Evolutionary conservation across 2,329 filamentous ascomycete genomes (phyloP).

Genomic region (Ascochyta lentis): DNA sequence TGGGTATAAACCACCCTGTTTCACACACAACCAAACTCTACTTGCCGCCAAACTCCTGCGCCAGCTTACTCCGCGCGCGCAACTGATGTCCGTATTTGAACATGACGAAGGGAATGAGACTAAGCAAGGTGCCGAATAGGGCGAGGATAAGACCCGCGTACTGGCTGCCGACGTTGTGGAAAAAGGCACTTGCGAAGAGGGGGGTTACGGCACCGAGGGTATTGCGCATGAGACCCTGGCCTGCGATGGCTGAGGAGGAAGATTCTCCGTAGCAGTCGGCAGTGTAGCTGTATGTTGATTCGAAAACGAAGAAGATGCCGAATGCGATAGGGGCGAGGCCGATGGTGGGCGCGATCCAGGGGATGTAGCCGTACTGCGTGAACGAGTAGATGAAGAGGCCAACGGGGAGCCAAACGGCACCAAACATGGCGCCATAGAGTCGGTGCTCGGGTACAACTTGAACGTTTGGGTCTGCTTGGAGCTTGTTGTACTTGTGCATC

Average conservation of each 20-base stretch:
- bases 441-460: constrained; percentile 47
- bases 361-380: constrained; percentile 58
- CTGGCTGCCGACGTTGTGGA: constrained; percentile 61
- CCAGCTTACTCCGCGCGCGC: constrained; percentile 50
- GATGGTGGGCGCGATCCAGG: constrained; percentile 59
- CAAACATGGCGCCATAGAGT: constrained; percentile 43
- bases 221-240: constrained; percentile 61
- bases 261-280: constrained; percentile 61
- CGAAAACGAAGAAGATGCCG: constrained; percentile 61
- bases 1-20: background rate
- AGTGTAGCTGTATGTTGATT: constrained; percentile 58
- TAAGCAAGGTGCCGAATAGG: constrained; percentile 53
- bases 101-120: constrained; percentile 54
- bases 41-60: constrained; percentile 33
- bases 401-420: constrained; percentile 40
- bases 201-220: constrained; percentile 61
- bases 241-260: constrained; percentile 54
- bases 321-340: constrained; percentile 59
- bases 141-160: constrained; percentile 60
- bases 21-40: background rate
- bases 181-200: constrained; percentile 60
- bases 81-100: constrained; percentile 52
- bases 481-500: constrained; percentile 58
- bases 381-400: constrained; percentile 58
- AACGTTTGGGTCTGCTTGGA: constrained; percentile 47